Conservation (phyloP, 2,329 filamentous ascomycete genomes). For the Pseudogymnoascus sp. region DNA sequence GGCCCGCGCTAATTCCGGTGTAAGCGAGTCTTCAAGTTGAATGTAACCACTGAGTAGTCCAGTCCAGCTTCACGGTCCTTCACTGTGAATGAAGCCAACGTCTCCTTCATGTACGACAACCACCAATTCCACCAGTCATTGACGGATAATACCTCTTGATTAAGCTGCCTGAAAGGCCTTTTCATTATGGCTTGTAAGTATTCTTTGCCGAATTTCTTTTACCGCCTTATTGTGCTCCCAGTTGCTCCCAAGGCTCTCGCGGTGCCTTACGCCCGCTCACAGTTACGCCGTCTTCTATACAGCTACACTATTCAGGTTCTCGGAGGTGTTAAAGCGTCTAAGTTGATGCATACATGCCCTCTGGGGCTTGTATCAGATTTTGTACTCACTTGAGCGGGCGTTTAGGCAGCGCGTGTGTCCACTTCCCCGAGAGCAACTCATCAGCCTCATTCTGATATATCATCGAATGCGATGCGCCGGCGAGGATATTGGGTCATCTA, state of each 20-base stretch:
- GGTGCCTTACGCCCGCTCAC: conserved; percentile 21
- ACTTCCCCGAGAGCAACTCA: background rate
- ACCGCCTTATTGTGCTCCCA: conserved; percentile 7
- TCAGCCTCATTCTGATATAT: conserved; percentile 9
- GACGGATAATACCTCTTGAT: conserved; percentile 11
- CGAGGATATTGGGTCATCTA: background rate
- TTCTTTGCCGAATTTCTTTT: conserved; percentile 16
- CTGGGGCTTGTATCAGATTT: background rate
- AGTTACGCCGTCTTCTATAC: conserved; percentile 3
- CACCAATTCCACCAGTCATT: conserved; percentile 11
- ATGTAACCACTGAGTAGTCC: conserved; percentile 8
- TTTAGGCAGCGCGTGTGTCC: background rate
- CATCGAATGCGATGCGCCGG: conserved; percentile 10
- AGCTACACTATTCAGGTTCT: background rate
- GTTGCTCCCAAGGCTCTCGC: conserved; percentile 19
- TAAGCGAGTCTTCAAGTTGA: conserved; percentile 9
- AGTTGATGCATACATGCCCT: background rate
- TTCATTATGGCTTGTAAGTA: conserved; percentile 35
- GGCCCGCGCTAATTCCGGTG: conserved; percentile 9
- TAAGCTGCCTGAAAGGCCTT: conserved; percentile 24
- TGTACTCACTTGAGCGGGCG: conserved; percentile 2
- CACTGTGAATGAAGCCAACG: conserved; percentile 6
- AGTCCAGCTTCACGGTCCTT: conserved; percentile 7
- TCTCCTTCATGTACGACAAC: conserved; percentile 5
- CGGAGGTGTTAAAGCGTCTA: background rate